These are phyloP conservation scores for Chytriomyces sp. DNA, from an alignment of 192 early-diverging fungal species.

Conservation along the genomic window DNA sequence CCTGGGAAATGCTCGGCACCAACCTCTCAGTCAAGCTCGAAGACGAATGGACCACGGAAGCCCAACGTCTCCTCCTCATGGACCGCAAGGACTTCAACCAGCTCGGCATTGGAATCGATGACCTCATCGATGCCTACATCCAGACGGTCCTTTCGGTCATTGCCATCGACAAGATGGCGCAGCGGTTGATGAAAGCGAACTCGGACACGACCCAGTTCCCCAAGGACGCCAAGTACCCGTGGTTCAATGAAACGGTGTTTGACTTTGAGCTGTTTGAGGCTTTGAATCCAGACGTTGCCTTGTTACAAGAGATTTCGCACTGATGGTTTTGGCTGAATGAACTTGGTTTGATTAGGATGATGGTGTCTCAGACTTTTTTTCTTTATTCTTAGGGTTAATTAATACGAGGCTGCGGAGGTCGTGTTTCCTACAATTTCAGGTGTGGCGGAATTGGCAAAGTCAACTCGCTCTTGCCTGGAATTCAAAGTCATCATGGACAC, in stretches of 20 bases:
- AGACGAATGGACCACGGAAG: constrained; percentile 77
- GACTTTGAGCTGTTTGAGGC: constrained; percentile 51
- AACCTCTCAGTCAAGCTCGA: constrained; percentile 29
- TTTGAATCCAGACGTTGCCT: constrained; percentile 51
- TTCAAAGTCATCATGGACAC: too few relatives aligned
- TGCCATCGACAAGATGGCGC: constrained; percentile 81
- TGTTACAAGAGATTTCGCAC: constrained; percentile 52
- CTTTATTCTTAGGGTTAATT: too few relatives aligned
- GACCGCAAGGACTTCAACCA: constrained; percentile 91
- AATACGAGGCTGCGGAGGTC: too few relatives aligned
- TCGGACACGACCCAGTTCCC: constrained; percentile 3
- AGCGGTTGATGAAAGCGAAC: constrained; percentile 43
- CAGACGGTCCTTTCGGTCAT: constrained; percentile 84
- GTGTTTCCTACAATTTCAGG: too few relatives aligned
- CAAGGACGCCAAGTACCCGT: constrained; percentile 32
- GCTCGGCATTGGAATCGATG: constrained; percentile 81
- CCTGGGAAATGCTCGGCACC: constrained; percentile 65
- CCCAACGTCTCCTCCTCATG: constrained; percentile 81
- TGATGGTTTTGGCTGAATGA: too few relatives aligned
- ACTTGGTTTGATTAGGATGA: too few relatives aligned
- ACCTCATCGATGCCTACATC: constrained; percentile 86
- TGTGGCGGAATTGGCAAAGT: too few relatives aligned
- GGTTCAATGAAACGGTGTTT: constrained; percentile 44
- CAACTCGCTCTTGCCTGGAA: too few relatives aligned
- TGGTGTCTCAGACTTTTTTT: not conserved